Conservation (phyloP, 768 basidiomycete species). For the Lepiota venenata region DNA sequence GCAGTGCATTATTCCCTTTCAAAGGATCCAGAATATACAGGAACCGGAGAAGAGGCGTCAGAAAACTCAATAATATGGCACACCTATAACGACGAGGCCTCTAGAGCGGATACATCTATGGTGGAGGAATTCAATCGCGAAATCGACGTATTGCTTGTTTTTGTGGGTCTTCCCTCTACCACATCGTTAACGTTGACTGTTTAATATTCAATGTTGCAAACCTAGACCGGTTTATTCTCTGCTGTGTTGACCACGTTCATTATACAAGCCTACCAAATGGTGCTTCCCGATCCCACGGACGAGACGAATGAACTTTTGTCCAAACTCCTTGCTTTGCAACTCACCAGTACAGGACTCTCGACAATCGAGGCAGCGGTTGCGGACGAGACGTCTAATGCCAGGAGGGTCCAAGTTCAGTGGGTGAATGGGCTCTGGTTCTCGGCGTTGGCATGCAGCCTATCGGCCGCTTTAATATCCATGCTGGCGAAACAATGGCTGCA, state of each 20-base stretch:
- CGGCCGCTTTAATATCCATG: slow-evolving; percentile 41
- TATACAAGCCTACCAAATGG: slow-evolving; percentile 37
- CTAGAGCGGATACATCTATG: slow-evolving; percentile 29
- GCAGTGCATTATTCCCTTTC: not conserved
- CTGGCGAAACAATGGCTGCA: slow-evolving; percentile 45
- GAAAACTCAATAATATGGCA: slow-evolving; percentile 36
- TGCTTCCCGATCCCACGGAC: slow-evolving; percentile 29
- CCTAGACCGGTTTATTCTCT: slow-evolving; percentile 41
- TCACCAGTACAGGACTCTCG: slow-evolving; percentile 8
- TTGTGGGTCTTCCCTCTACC: slow-evolving; percentile 27
- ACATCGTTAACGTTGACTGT: not conserved
- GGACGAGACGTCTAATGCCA: slow-evolving; percentile 10
- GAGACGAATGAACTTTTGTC: slow-evolving; percentile 32
- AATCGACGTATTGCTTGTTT: slow-evolving; percentile 42
- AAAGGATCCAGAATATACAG: slow-evolving; percentile 2
- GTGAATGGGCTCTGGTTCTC: slow-evolving; percentile 47
- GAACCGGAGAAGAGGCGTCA: slow-evolving; percentile 29
- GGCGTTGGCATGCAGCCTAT: slow-evolving; percentile 37
- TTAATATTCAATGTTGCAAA: not conserved
- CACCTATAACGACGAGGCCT: slow-evolving; percentile 39
- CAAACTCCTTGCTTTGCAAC: slow-evolving; percentile 25
- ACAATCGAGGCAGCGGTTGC: not conserved
- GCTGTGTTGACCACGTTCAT: slow-evolving; percentile 42
- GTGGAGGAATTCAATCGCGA: slow-evolving; percentile 38
- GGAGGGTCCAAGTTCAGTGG: slow-evolving; percentile 26